Base-by-base conservation (phyloP, 441 rosid genomes). In the Gossypium schwendimanii region DNA sequence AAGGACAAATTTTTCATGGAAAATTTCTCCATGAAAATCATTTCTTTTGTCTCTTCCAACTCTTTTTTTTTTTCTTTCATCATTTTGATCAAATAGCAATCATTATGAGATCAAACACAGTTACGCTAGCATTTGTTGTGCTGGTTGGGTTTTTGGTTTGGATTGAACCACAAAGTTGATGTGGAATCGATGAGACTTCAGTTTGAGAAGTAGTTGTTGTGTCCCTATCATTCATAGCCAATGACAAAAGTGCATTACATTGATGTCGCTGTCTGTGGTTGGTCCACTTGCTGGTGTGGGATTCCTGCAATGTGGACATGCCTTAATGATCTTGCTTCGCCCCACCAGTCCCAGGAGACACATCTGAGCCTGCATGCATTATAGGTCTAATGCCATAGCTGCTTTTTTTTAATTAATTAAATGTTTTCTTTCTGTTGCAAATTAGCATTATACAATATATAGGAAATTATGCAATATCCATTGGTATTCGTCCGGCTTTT, bases 181-280 rank as follows among this genome's bases (percentile, higher is more conserved):
- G 77, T 53, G 69, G 60, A 58, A 73, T 74, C 66, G 66, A 80
- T 85, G 73, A 79, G 79, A 75, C 81, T 78, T 78, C 70, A 15
- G 76, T 70, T 68, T 60, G 82, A 61, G 58, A 73, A 76, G 82
- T 84, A 20, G 89, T 78, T 86, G 86, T 71, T 36, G 69, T 73
- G 89, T 86, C 86, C 12, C 81, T 62, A 73, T 86, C 89, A 75
- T 77, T 52, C 55, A 58, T 69, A 73, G 63, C 81, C 64, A 60
- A 76, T 70, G 75, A 62, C 71, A 78, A 73, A 72, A 65, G 60
- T 63, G 72, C 76, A 71, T 73, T 69, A 61, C 71, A 21, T 63
- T 36, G 50, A 20, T 73, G 80, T 70, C 82, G 12, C 6, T 28
- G 33, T 28, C 33, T 28, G 33, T 77, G 81, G 71, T 65, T 74